A percentile compares a stretch with the other conserved stretches of the same genome.
Evolutionary conservation across 2,329 filamentous ascomycete species (phyloP).

Genomic region (Penicillium crustosum): DNA sequence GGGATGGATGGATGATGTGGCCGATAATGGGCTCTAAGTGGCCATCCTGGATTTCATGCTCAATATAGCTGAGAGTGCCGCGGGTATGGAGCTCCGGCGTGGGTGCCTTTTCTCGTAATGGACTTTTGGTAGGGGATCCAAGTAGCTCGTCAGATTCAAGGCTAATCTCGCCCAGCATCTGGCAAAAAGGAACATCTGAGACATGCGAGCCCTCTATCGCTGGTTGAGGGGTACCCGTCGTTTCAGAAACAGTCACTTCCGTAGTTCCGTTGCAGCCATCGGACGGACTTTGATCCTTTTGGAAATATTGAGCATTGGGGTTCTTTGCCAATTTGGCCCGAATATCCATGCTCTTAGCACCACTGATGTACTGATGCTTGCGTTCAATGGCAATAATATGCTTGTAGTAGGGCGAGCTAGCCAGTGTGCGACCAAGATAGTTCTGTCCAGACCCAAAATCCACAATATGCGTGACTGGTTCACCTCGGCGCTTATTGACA

Average conservation of each 20-base stretch:
- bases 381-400: conserved; percentile 90
- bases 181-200: conserved; percentile 28
- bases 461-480: conserved; percentile 75
- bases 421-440: conserved; percentile 85
- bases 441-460: conserved; percentile 98
- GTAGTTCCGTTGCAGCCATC: conserved; percentile 17
- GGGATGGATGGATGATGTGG: conserved; percentile 29
- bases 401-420: conserved; percentile 79
- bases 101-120: conserved; percentile 9
- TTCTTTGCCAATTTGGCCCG: conserved; percentile 72
- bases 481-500: conserved; percentile 49
- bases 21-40: conserved; percentile 39
- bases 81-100: conserved; percentile 18
- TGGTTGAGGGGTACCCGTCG: background rate
- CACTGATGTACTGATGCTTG: conserved; percentile 78
- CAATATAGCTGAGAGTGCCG: conserved; percentile 43
- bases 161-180: conserved; percentile 37
- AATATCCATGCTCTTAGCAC: conserved; percentile 80
- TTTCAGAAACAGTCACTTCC: conserved; percentile 9
- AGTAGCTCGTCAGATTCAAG: conserved; percentile 31
- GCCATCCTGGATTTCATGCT: conserved; percentile 44
- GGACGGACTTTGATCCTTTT: conserved; percentile 69
- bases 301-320: conserved; percentile 68
- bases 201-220: conserved; percentile 7
- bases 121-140: background rate